A percentile compares a stretch with the other conserved stretches of the same genome.
Evolutionary conservation across 768 basidiomycete species (phyloP).

Genomic region (Russula foetens): DNA sequence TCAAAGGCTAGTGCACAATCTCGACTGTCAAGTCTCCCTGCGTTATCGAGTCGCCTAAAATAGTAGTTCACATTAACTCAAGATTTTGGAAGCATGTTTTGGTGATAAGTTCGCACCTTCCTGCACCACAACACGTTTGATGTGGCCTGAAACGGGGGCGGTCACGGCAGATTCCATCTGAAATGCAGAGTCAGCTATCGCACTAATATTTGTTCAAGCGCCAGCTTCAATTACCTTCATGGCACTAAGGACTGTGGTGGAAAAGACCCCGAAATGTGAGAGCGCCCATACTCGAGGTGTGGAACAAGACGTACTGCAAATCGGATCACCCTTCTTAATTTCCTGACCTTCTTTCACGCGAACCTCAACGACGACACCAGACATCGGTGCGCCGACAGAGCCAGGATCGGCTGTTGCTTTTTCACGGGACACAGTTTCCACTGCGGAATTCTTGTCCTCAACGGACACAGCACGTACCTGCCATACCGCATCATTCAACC

Average conservation of each 20-base stretch:
- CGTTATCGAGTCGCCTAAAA: conserved; percentile 82
- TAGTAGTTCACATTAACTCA: conserved; percentile 11
- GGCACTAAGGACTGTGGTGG: conserved; percentile 70
- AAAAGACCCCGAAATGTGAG: conserved; percentile 16
- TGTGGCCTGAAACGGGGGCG: conserved; percentile 91
- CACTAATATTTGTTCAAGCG: background rate
- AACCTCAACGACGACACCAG: conserved; percentile 96
- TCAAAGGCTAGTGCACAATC: conserved; percentile 53
- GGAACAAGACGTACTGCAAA: conserved; percentile 58
- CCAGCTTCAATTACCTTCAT: conserved; percentile 68
- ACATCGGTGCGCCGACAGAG: conserved; percentile 96
- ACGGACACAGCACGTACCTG: conserved; percentile 92
- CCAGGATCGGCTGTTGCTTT: conserved; percentile 91
- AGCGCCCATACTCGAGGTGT: conserved; percentile 1
- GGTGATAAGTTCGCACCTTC: conserved; percentile 48
- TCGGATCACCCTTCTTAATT: conserved; percentile 96
- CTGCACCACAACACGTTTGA: conserved; percentile 87
- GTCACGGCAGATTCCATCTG: conserved; percentile 98
- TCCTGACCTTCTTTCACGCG: conserved; percentile 96
- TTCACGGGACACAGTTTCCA: conserved; percentile 91
- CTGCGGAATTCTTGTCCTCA: conserved; percentile 95
- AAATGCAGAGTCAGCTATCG: conserved; percentile 21
- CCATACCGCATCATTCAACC: conserved; percentile 9
- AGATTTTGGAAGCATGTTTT: background rate
- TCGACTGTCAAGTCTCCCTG: conserved; percentile 90